These are phyloP conservation scores for Monosporascus sp. DNA, from an alignment of 2,329 filamentous ascomycete species.

Conservation along the genomic window DNA sequence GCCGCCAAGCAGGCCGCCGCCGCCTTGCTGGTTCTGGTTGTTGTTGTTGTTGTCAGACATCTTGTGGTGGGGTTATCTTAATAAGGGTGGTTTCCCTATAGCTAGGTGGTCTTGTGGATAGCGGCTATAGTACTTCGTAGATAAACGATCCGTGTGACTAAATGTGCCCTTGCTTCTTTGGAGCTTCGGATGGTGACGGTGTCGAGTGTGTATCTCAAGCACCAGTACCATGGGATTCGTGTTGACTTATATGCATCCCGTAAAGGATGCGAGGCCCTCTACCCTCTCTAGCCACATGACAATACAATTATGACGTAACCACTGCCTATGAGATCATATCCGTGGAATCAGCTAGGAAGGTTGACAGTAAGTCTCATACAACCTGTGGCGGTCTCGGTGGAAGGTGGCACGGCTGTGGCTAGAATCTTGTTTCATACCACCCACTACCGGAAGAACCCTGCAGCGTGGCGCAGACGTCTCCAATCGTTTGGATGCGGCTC, in stretches of 20 bases:
- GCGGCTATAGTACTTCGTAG: no score
- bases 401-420: conserved; percentile 16
- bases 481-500: neutral
- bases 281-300: neutral
- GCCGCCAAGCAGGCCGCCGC: conserved; percentile 27
- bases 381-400: conserved; percentile 12
- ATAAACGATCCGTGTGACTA: no score
- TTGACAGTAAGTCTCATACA: conserved; percentile 1
- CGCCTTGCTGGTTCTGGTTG: neutral
- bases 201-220: no score
- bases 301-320: neutral
- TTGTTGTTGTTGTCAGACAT: conserved; percentile 26
- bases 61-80: conserved; percentile 2
- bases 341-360: neutral
- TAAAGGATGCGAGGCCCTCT: neutral
- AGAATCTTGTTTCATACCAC: conserved; percentile 21
- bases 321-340: neutral
- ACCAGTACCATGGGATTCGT: no score
- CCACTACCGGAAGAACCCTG: neutral
- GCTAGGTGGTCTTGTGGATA: no score
- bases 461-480: no score
- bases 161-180: no score
- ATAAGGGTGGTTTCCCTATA: neutral
- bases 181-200: no score
- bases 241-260: neutral